These are phyloP conservation scores for Psilocybe subaeruginosa DNA, from an alignment of 768 basidiomycete species.

Conservation along the genomic window DNA sequence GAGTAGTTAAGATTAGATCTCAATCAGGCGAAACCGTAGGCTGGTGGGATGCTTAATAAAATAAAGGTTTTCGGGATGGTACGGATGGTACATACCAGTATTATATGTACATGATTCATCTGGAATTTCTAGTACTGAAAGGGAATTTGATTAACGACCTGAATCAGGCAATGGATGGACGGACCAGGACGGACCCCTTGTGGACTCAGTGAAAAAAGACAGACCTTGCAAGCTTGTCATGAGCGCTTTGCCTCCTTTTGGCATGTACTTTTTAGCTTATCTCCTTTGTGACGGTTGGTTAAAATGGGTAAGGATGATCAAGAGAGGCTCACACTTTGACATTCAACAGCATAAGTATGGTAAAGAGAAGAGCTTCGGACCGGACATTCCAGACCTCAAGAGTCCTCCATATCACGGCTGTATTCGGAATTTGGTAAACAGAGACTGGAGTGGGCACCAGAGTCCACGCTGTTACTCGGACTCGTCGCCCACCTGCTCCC, in stretches of 20 bases:
- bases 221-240: background rate
- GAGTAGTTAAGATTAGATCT: slow-evolving; percentile 3
- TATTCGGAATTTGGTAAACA: background rate
- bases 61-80: background rate
- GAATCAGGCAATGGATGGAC: background rate
- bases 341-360: background rate
- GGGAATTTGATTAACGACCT: background rate
- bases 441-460: background rate
- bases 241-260: background rate
- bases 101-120: background rate
- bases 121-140: background rate
- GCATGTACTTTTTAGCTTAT: background rate
- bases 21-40: background rate
- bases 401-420: background rate
- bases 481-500: background rate
- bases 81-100: background rate
- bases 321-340: background rate
- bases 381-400: background rate
- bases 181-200: background rate
- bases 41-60: background rate
- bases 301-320: background rate
- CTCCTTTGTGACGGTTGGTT: background rate
- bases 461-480: background rate
- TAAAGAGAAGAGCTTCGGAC: background rate
- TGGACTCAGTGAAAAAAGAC: background rate